A percentile compares a stretch with the other conserved stretches of the same genome.
phyloP scores from a whole-genome alignment of 805 yeast genomes.

The Monosporozyma siamensis region DNA sequence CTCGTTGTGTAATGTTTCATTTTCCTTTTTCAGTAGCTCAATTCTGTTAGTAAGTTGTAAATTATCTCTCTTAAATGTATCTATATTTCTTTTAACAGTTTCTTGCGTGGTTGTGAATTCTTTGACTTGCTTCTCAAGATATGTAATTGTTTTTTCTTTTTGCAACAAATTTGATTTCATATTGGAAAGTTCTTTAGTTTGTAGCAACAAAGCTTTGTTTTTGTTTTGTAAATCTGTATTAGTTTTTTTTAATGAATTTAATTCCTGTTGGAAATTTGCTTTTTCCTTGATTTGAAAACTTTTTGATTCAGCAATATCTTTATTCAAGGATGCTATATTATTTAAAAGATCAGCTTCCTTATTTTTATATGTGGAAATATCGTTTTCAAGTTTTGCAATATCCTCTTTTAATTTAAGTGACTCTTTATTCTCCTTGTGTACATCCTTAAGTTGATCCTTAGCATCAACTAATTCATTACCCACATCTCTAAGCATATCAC shows the following conservation, averaged over 20 bases:
- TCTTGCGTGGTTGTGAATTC: slow-evolving; percentile 27
- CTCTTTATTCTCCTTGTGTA: neutral
- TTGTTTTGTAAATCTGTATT: slow-evolving; percentile 10
- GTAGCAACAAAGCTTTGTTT: slow-evolving; percentile 12
- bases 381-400: slow-evolving; percentile 5
- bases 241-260: slow-evolving; percentile 1
- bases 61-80: slow-evolving; percentile 27
- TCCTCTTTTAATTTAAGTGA: slow-evolving; percentile 17
- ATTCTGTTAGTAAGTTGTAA: slow-evolving; percentile 26
- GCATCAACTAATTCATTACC: slow-evolving; percentile 76
- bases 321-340: slow-evolving; percentile 8
- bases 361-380: slow-evolving; percentile 9
- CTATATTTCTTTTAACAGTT: slow-evolving; percentile 21
- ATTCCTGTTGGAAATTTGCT: slow-evolving; percentile 11
- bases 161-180: slow-evolving; percentile 23
- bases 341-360: slow-evolving; percentile 10
- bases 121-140: slow-evolving; percentile 35
- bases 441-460: slow-evolving; percentile 44
- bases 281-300: slow-evolving; percentile 14
- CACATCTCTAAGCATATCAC: slow-evolving; percentile 66
- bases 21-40: slow-evolving; percentile 32
- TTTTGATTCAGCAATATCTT: slow-evolving; percentile 17
- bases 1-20: slow-evolving; percentile 29
- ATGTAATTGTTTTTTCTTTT: slow-evolving; percentile 32
- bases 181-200: slow-evolving; percentile 14